These are phyloP conservation scores for Ammopiptanthus mongolicus DNA, from an alignment of 306 rosid genomes.

Conservation along the genomic window DNA sequence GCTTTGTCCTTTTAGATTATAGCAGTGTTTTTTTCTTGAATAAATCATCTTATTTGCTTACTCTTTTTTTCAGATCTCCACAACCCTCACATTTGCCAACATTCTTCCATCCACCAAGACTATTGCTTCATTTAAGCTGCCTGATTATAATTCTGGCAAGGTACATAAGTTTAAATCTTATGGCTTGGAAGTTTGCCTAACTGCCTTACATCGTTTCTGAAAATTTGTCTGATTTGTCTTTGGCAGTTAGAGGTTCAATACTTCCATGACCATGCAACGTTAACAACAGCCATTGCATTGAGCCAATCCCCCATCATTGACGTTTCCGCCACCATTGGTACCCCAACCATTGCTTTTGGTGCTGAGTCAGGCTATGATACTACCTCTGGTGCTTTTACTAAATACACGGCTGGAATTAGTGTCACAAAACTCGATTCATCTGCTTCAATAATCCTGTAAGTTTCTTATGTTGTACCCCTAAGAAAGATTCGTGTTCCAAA, in stretches of 20 bases:
- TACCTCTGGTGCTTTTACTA: constrained; percentile 55
- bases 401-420: constrained; percentile 78
- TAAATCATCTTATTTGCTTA: constrained; percentile 8
- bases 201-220: not conserved
- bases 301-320: constrained; percentile 71
- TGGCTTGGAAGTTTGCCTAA: not conserved
- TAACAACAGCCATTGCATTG: constrained; percentile 53
- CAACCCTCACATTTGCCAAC: constrained; percentile 65
- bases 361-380: constrained; percentile 91
- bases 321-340: constrained; percentile 74
- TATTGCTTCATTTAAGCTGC: constrained; percentile 78
- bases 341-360: constrained; percentile 73
- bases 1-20: constrained; percentile 15
- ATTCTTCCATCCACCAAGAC: constrained; percentile 83
- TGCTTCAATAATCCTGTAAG: constrained; percentile 83
- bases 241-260: constrained; percentile 89
- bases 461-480: not conserved
- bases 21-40: not conserved
- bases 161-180: constrained; percentile 35
- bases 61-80: constrained; percentile 47
- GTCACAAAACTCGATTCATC: constrained; percentile 52
- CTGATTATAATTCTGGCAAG: constrained; percentile 84
- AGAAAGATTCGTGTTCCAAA: not conserved
- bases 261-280: constrained; percentile 84
- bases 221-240: constrained; percentile 10